These are phyloP conservation scores for Tillandsia leiboldiana DNA, from an alignment of 176 grass and related monocot genomes.

Conservation along the genomic window DNA sequence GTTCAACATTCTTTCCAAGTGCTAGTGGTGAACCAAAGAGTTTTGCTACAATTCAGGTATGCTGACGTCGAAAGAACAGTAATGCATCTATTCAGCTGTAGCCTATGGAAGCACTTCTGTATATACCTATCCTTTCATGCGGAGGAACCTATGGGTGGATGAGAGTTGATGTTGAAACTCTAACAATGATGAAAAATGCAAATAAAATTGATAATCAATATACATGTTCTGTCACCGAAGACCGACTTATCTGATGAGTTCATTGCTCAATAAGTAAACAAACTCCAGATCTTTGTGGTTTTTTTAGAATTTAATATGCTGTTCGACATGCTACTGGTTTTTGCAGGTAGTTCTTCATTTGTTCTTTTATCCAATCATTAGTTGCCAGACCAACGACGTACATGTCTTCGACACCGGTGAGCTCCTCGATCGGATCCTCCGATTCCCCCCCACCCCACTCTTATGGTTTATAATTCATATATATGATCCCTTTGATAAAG, in stretches of 20 bases:
- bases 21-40: constrained; percentile 75
- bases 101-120: neutral
- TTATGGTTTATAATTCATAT: neutral
- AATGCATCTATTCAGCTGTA: neutral
- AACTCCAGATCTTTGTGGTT: neutral
- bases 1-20: constrained; percentile 75
- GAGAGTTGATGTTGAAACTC: no score
- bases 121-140: neutral
- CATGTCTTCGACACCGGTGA: constrained; percentile 25
- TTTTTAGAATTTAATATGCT: neutral
- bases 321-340: neutral
- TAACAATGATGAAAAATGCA: no score
- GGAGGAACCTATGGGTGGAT: no score
- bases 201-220: no score
- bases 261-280: no score
- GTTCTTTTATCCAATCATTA: no score
- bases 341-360: constrained; percentile 46
- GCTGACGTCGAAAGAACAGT: neutral
- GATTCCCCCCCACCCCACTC: neutral
- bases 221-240: neutral
- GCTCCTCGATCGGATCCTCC: neutral
- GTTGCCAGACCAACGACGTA: constrained; percentile 24
- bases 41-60: constrained; percentile 75
- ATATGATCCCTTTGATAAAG: neutral
- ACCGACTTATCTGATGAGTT: neutral